Evolutionary conservation across 2,329 filamentous ascomycete genomes (phyloP), one percentile per base, ranked within the genome.

Genomic region (Fulvia fulva): DNA sequence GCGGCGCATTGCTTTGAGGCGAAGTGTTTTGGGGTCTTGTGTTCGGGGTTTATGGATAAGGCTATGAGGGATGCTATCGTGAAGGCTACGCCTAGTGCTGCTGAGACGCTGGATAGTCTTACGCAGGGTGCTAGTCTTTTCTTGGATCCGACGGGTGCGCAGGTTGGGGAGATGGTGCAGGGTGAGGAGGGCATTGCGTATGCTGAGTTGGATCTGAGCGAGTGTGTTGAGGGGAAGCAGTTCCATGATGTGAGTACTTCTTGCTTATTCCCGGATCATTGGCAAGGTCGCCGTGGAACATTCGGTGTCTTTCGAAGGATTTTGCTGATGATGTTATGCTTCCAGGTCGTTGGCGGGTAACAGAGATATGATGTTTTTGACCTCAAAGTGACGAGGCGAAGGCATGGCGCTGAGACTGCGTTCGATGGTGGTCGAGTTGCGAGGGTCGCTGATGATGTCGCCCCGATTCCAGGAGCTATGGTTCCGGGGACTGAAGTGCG

Each of bases 1-100:
- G 80, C 80, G 0, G 80, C 80, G 0, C 81, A 84, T 65, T 83
- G 81, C 61, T 84, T 85, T 61, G 82, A 84, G 56, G 81, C 79
- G 0, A 84, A 84, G 61, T 80, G 77, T 45, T 84, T 83, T 49
- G 81, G 81, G 0, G 75, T 84, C 0, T 65, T 82, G 16, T 81
- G 79, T 60, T 73, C 78, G 0, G 77, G 76, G 0, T 65, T 75
- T 22, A 67, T 83, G 0, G 77, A 75, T 21, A 45, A 74, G 0
- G 55, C 51, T 1, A 65, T 64, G 62, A 49, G 57, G 16, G 71
- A 56, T 61, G 43, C 43, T 8, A 51, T 80, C 2, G 68, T 76
- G 1, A 60, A 62, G 34, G 55, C 64, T 26, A 47, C 52, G 5
- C 61, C 63, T 11, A 58, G 57, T 1, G 61, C 72, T 0, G 64